Percentiles rank a stretch among this genome's conserved stretches.
These are phyloP conservation scores for Naegleria gruberi DNA, from an alignment of 208 protist species.

Conservation along the genomic window DNA sequence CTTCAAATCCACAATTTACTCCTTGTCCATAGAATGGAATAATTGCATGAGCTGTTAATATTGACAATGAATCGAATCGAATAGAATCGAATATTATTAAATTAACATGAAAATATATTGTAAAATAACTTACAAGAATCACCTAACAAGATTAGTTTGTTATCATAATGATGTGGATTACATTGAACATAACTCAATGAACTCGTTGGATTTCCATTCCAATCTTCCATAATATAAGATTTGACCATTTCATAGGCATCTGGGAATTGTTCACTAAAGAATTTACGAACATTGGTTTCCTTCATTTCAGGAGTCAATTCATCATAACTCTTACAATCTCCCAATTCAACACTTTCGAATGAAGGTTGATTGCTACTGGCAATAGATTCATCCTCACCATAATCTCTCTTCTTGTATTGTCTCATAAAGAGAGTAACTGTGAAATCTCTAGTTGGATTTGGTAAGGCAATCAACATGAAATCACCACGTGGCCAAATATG, in stretches of 20 bases:
- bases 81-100: too few species aligned
- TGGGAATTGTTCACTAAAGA: constrained; percentile 27
- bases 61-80: too few species aligned
- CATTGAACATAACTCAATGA: constrained; percentile 11
- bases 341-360: neutral
- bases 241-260: constrained; percentile 26
- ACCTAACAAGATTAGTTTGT: constrained; percentile 28
- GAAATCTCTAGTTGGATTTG: constrained; percentile 32
- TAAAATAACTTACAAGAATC: too few species aligned
- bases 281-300: neutral
- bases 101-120: too few species aligned
- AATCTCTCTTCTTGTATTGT: neutral
- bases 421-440: constrained; percentile 36
- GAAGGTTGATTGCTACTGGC: neutral
- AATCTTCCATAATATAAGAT: neutral
- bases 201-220: constrained; percentile 22
- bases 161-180: constrained; percentile 19
- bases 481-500: constrained; percentile 38
- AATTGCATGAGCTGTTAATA: constrained; percentile 39
- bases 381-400: neutral
- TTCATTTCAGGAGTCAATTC: neutral
- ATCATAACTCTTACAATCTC: neutral
- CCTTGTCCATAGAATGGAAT: constrained; percentile 43
- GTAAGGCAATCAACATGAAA: constrained; percentile 38
- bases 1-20: constrained; percentile 35